phyloP scores from a whole-genome alignment of 305 asterid species.

The Rubia balearica region DNA sequence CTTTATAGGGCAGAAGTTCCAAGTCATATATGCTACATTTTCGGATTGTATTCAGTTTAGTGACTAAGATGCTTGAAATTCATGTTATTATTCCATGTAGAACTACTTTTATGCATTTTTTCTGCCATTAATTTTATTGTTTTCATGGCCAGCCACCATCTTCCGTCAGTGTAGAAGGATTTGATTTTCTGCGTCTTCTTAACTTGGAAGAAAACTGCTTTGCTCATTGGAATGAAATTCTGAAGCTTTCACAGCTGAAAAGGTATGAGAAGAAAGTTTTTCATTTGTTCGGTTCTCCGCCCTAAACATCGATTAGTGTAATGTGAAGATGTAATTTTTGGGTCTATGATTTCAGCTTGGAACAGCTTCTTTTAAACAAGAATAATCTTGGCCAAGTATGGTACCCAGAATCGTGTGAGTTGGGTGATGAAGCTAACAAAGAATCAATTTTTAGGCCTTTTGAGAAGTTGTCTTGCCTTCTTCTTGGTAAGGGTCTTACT shows the following conservation, averaged over 20 bases:
- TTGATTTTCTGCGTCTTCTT: conserved; percentile 60
- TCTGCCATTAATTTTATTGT: neutral
- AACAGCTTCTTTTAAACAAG: conserved; percentile 78
- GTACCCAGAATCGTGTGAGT: conserved; percentile 46
- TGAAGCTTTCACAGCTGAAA: conserved; percentile 58
- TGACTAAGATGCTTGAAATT: neutral
- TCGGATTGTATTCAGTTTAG: neutral
- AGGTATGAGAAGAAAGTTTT: conserved; percentile 38
- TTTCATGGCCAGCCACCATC: conserved; percentile 52
- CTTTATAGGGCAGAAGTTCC: neutral
- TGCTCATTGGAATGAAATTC: conserved; percentile 72
- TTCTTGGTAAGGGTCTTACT: conserved; percentile 50
- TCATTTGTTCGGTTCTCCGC: neutral
- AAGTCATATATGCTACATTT: neutral
- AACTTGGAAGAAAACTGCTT: conserved; percentile 78
- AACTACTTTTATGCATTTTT: neutral
- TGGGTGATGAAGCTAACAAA: conserved; percentile 29
- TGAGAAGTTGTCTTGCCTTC: conserved; percentile 57
- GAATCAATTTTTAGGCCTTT: conserved; percentile 44
- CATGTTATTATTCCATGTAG: neutral
- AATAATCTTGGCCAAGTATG: conserved; percentile 49
- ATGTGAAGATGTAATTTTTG: conserved; percentile 20
- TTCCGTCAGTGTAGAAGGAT: conserved; percentile 56
- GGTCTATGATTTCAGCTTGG: conserved; percentile 53
- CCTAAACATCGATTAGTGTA: conserved; percentile 7